Percentiles rank a stretch among this genome's conserved stretches.
phyloP scores from a whole-genome alignment of 2,329 filamentous ascomycete genomes.

The Beauveria medogensis region DNA sequence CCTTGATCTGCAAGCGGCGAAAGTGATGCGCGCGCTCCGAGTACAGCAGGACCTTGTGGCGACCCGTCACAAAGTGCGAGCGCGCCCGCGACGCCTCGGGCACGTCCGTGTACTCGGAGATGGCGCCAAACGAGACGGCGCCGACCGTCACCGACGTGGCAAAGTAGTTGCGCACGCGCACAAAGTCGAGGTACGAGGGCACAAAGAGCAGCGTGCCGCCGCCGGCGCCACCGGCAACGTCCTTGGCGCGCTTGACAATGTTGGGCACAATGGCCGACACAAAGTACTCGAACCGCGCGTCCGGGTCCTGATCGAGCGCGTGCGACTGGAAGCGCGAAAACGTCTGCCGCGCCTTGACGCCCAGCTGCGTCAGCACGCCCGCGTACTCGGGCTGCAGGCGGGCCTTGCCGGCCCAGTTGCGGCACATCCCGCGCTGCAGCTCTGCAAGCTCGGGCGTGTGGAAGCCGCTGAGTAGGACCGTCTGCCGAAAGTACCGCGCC shows the following conservation, averaged over 20 bases:
- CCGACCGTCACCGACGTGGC: conserved; percentile 55
- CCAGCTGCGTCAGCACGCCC: conserved; percentile 66
- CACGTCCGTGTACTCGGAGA: conserved; percentile 80
- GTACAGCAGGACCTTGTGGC: conserved; percentile 79
- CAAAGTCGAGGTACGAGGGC: conserved; percentile 90
- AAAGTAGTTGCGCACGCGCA: conserved; percentile 87
- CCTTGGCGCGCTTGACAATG: conserved; percentile 57
- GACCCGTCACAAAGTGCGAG: conserved; percentile 77
- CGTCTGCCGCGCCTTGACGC: conserved; percentile 69
- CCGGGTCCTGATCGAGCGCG: conserved; percentile 67
- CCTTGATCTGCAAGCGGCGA: conserved; percentile 73
- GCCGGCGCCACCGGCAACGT: conserved; percentile 26
- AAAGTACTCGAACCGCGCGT: conserved; percentile 88
- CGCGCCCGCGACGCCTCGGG: conserved; percentile 75
- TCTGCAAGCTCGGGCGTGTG: conserved; percentile 82
- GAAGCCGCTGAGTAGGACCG: conserved; percentile 71
- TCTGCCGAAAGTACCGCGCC: conserved; percentile 75
- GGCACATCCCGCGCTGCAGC: conserved; percentile 66
- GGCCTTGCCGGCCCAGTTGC: conserved; percentile 72
- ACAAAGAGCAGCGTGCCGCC: conserved; percentile 78
- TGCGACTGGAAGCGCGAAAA: conserved; percentile 77
- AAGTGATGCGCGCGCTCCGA: conserved; percentile 97
- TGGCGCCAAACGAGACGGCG: conserved; percentile 56
- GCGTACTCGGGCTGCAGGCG: conserved; percentile 63
- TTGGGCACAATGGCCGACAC: conserved; percentile 70